phyloP scores from a whole-genome alignment of 345 rosid genomes.

The Populus pruinosa region DNA sequence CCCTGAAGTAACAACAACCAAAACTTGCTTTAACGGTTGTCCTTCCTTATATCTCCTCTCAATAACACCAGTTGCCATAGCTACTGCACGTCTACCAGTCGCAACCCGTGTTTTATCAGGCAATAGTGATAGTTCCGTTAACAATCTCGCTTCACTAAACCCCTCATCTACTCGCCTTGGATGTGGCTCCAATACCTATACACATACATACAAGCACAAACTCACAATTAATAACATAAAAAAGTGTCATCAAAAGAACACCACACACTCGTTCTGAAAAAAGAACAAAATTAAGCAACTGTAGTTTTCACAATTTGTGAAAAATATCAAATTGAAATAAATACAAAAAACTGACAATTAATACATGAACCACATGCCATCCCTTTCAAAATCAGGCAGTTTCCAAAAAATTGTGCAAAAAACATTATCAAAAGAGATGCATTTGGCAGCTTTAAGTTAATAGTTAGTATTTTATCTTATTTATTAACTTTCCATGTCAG shows the following conservation, averaged over 20 bases:
- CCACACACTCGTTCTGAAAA: too few relatives aligned
- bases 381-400: not conserved
- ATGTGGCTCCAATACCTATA: slow-evolving; percentile 84
- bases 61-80: slow-evolving; percentile 91
- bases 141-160: slow-evolving; percentile 80
- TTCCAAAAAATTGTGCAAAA: not conserved
- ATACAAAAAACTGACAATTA: not conserved
- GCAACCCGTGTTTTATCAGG: slow-evolving; percentile 87
- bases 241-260: not conserved
- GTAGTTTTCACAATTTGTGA: not conserved
- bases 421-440: not conserved
- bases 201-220: not conserved
- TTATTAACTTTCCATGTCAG: too few relatives aligned
- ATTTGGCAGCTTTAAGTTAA: too few relatives aligned
- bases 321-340: not conserved
- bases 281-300: too few relatives aligned
- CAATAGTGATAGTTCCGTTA: slow-evolving; percentile 56
- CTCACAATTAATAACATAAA: not conserved
- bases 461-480: too few relatives aligned
- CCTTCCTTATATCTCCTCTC: slow-evolving; percentile 62
- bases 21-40: slow-evolving; percentile 81
- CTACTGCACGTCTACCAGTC: slow-evolving; percentile 82
- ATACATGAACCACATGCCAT: not conserved
- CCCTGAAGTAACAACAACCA: slow-evolving; percentile 94
- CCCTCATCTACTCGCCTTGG: slow-evolving; percentile 82